Conservation (phyloP, 2,329 filamentous ascomycete genomes). For the Phoma sp. region DNA sequence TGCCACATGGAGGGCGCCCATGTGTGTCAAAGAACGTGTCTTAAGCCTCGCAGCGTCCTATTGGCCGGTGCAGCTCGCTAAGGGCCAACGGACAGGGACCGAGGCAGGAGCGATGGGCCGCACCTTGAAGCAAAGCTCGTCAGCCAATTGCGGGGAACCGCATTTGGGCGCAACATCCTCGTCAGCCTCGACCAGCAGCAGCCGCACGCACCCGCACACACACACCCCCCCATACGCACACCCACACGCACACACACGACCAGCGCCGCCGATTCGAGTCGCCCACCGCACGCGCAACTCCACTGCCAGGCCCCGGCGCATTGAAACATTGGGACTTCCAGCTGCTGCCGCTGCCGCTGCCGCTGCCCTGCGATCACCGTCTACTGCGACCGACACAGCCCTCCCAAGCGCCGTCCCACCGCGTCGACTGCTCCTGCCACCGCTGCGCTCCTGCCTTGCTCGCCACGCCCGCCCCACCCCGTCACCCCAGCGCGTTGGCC, state of each 20-base stretch:
- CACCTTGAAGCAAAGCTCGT: constrained; percentile 11
- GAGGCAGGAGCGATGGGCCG: constrained; percentile 12
- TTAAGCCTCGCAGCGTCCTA: neutral
- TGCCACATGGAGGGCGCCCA: neutral
- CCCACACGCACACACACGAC: constrained; percentile 24
- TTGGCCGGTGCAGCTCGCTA: constrained; percentile 4
- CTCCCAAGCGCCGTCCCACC: constrained; percentile 32
- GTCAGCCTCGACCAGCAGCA: constrained; percentile 12
- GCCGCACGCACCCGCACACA: constrained; percentile 14
- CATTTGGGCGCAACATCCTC: constrained; percentile 29
- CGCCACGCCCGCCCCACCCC: constrained; percentile 6
- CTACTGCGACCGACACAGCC: constrained; percentile 15
- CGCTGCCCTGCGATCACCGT: constrained; percentile 17
- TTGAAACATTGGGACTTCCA: neutral
- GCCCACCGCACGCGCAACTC: constrained; percentile 5
- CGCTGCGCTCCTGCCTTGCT: constrained; percentile 24
- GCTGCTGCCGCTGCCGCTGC: neutral
- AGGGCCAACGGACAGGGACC: constrained; percentile 1
- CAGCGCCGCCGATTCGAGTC: constrained; percentile 18
- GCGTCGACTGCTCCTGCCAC: constrained; percentile 24
- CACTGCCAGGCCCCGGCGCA: constrained; percentile 1
- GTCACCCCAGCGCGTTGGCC: constrained; percentile 10
- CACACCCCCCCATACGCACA: constrained; percentile 15
- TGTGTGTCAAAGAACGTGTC: constrained; percentile 4
- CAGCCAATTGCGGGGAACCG: constrained; percentile 40